phyloP scores from a whole-genome alignment of 2,329 filamentous ascomycete genomes.

The Nannizzia gypsea region DNA sequence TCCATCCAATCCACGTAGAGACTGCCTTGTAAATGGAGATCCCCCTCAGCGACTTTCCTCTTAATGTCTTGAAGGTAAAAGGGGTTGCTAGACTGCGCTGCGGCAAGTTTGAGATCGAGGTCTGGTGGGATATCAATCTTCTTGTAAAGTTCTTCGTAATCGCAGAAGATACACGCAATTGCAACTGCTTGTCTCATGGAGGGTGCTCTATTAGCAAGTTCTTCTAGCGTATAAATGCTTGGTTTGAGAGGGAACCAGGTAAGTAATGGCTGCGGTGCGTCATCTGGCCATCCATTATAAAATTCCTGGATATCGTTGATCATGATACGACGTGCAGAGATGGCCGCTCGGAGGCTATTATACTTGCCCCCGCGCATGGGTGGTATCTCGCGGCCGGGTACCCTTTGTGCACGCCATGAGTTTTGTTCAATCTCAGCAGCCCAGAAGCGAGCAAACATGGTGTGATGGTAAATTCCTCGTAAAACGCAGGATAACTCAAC shows the following conservation, averaged over 20 bases:
- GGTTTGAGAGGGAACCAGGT: neutral
- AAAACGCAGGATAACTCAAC: slow-evolving; percentile 22
- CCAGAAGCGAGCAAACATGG: slow-evolving; percentile 23
- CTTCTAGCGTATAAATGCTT: no score
- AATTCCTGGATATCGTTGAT: slow-evolving; percentile 7
- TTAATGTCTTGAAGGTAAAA: neutral
- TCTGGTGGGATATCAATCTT: neutral
- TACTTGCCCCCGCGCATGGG: no score
- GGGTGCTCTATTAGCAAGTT: neutral
- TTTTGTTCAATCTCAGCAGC: neutral
- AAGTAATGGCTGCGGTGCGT: neutral
- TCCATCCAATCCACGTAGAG: no score
- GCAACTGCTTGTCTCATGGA: slow-evolving; percentile 1
- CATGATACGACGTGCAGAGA: slow-evolving; percentile 9
- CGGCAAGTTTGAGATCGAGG: neutral
- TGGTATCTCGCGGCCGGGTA: neutral
- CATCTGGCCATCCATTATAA: neutral
- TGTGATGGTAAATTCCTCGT: slow-evolving; percentile 29
- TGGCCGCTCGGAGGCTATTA: slow-evolving; percentile 2
- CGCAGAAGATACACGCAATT: neutral
- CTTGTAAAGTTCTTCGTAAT: neutral
- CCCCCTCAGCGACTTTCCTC: neutral
- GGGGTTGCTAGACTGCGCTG: neutral
- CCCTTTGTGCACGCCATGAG: neutral
- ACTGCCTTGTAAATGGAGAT: no score